Evolutionary conservation across 1,284 basidiomycete species (phyloP).

Genomic region (Moesziomyces antarcticus): DNA sequence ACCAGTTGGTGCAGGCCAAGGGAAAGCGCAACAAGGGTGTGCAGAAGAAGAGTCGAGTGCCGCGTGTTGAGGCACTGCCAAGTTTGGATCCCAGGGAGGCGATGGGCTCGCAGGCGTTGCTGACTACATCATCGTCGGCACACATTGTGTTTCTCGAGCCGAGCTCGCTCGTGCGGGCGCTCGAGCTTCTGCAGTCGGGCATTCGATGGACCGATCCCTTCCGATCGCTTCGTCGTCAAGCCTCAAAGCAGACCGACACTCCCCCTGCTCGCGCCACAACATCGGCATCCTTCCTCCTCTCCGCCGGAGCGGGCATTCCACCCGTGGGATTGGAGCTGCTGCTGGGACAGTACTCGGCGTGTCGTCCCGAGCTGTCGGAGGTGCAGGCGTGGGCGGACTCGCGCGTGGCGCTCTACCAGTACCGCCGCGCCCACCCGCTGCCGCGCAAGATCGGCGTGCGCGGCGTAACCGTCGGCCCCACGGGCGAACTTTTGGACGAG

Average conservation of each 20-base stretch:
- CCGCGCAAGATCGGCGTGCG: slow-evolving; percentile 55
- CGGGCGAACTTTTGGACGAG: slow-evolving; percentile 63
- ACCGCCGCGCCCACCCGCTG: slow-evolving; percentile 55
- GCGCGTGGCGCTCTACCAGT: slow-evolving; percentile 51
- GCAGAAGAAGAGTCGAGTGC: slow-evolving; percentile 22
- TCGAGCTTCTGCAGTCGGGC: slow-evolving; percentile 24
- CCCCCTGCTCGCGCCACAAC: slow-evolving; percentile 3
- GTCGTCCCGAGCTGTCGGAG: slow-evolving; percentile 40
- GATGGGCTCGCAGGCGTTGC: slow-evolving; percentile 18
- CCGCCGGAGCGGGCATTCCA: slow-evolving; percentile 21
- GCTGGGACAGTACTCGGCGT: slow-evolving; percentile 34
- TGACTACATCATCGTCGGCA: slow-evolving; percentile 48
- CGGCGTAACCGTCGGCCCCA: slow-evolving; percentile 58
- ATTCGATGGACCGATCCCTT: slow-evolving; percentile 22
- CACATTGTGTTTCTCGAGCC: slow-evolving; percentile 63
- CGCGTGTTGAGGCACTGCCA: slow-evolving; percentile 37
- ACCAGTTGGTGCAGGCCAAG: neutral
- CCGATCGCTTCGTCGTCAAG: slow-evolving; percentile 21
- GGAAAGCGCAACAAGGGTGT: slow-evolving; percentile 17
- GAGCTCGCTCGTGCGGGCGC: slow-evolving; percentile 42
- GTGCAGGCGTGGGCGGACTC: slow-evolving; percentile 55
- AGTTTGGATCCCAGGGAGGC: slow-evolving; percentile 33
- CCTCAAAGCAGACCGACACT: slow-evolving; percentile 2
- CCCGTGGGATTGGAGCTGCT: slow-evolving; percentile 51
- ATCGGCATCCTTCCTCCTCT: slow-evolving; percentile 19